Conservation (phyloP, 306 rosid genomes). For the Cercis canadensis region DNA sequence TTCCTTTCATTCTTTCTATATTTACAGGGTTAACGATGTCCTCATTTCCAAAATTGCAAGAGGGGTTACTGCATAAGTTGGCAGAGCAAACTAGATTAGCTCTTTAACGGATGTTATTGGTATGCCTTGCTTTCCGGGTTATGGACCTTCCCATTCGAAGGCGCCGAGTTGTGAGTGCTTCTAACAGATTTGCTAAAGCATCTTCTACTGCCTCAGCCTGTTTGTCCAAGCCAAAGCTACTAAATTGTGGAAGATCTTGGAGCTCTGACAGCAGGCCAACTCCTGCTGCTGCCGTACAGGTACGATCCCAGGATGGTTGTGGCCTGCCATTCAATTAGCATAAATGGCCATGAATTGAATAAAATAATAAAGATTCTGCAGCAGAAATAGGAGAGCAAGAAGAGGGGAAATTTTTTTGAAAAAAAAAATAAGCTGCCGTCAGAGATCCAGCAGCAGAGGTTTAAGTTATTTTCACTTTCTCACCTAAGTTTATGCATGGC, state of each 20-base stretch:
- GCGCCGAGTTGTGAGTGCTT: constrained; percentile 78
- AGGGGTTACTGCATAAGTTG: constrained; percentile 25
- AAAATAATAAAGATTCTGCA: too few species aligned
- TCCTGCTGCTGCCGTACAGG: constrained; percentile 93
- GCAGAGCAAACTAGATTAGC: constrained; percentile 36
- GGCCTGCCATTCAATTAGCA: constrained; percentile 62
- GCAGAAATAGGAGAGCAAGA: too few species aligned
- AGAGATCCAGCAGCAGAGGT: background rate
- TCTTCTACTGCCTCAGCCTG: constrained; percentile 76
- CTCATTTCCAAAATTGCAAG: constrained; percentile 40
- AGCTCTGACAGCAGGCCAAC: constrained; percentile 78
- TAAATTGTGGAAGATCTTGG: constrained; percentile 65
- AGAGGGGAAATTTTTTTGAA: too few species aligned
- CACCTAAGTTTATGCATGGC: constrained; percentile 95
- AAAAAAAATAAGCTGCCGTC: too few species aligned
- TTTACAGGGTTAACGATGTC: constrained; percentile 28
- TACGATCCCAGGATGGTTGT: constrained; percentile 97
- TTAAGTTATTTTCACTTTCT: constrained; percentile 36
- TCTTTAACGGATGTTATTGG: constrained; percentile 49
- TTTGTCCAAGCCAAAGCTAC: constrained; percentile 57
- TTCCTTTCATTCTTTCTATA: constrained; percentile 7
- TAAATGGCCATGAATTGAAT: constrained; percentile 9
- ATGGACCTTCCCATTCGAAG: constrained; percentile 97
- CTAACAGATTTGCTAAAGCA: constrained; percentile 63
- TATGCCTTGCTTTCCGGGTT: constrained; percentile 73